phyloP scores from a whole-genome alignment of 1,139 yeast genomes.

The Magnusiomyces paraingens region DNA sequence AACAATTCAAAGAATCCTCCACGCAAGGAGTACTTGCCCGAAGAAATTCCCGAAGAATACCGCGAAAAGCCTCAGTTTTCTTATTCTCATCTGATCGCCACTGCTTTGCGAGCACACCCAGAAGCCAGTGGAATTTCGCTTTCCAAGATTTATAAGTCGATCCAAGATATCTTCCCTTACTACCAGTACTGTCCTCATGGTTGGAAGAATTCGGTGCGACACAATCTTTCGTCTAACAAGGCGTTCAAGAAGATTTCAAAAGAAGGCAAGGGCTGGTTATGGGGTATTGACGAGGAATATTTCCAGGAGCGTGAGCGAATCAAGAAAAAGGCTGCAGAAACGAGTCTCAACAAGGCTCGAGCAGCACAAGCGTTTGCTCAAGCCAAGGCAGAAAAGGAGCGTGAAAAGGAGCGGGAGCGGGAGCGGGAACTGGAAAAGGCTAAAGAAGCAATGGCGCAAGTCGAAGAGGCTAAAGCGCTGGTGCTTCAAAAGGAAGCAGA shows the following conservation, averaged over 20 bases:
- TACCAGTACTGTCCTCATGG: conserved; percentile 93
- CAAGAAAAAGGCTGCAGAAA: conserved; percentile 44
- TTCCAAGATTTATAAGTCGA: conserved; percentile 78
- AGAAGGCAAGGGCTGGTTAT: conserved; percentile 85
- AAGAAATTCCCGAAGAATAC: conserved; percentile 80
- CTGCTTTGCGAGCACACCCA: conserved; percentile 62
- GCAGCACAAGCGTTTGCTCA: conserved; percentile 27
- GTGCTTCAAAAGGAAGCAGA: neutral
- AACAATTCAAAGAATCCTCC: conserved; percentile 8
- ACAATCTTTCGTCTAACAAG: conserved; percentile 78
- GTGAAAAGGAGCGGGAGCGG: conserved; percentile 27
- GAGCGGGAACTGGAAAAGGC: conserved; percentile 22
- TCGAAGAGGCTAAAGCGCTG: neutral
- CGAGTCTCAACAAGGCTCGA: conserved; percentile 22
- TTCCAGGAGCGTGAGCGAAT: conserved; percentile 74
- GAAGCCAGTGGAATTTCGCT: conserved; percentile 70
- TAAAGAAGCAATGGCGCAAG: neutral
- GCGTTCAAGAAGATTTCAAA: conserved; percentile 71
- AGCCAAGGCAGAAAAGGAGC: conserved; percentile 26
- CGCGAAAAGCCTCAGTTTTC: conserved; percentile 77
- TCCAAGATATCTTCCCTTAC: conserved; percentile 83
- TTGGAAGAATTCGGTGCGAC: conserved; percentile 93
- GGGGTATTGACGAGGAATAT: conserved; percentile 84
- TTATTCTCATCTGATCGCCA: conserved; percentile 71
- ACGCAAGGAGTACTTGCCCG: conserved; percentile 33